Percentiles rank a stretch among this genome's conserved stretches.
These are phyloP conservation scores for Cladorrhinum sp. DNA, from an alignment of 2,329 filamentous ascomycete species.

Conservation along the genomic window DNA sequence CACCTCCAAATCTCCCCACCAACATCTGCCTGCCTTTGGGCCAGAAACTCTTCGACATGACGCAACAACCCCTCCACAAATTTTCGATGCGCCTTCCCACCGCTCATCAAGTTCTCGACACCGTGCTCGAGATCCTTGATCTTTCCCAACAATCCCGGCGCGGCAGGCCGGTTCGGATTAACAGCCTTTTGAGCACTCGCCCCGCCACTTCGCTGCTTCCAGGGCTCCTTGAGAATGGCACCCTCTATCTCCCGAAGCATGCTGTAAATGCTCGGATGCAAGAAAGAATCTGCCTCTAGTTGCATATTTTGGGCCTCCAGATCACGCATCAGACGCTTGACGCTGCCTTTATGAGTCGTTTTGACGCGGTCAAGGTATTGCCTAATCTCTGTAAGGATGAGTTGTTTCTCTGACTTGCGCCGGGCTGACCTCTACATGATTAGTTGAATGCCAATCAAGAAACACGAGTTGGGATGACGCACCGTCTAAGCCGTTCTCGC, in stretches of 20 bases:
- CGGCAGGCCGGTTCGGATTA: slow-evolving; percentile 4
- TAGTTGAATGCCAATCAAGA: background rate
- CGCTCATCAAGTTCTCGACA: slow-evolving; percentile 5
- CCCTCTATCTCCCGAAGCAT: slow-evolving; percentile 9
- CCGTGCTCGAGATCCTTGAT: slow-evolving; percentile 7
- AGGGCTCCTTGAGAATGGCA: slow-evolving; percentile 7
- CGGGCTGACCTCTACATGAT: background rate
- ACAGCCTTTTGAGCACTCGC: background rate
- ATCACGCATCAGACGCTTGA: slow-evolving; percentile 7
- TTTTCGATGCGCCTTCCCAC: slow-evolving; percentile 2
- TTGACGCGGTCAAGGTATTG: slow-evolving; percentile 7
- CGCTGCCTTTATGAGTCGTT: background rate
- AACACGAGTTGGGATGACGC: background rate
- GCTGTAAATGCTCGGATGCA: slow-evolving; percentile 8
- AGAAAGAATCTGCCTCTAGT: slow-evolving; percentile 1
- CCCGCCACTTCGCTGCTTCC: background rate
- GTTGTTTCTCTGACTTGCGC: slow-evolving; percentile 1
- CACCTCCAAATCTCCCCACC: slow-evolving; percentile 5
- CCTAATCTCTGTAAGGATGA: background rate
- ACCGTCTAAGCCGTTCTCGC: slow-evolving; percentile 2
- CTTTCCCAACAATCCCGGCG: slow-evolving; percentile 7
- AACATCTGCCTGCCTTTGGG: background rate
- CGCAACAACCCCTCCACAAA: slow-evolving; percentile 4
- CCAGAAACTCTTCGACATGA: slow-evolving; percentile 2
- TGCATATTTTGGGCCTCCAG: slow-evolving; percentile 4